Base-by-base conservation (phyloP, 2,329 filamentous ascomycete species). In the Didymella pinodella region DNA sequence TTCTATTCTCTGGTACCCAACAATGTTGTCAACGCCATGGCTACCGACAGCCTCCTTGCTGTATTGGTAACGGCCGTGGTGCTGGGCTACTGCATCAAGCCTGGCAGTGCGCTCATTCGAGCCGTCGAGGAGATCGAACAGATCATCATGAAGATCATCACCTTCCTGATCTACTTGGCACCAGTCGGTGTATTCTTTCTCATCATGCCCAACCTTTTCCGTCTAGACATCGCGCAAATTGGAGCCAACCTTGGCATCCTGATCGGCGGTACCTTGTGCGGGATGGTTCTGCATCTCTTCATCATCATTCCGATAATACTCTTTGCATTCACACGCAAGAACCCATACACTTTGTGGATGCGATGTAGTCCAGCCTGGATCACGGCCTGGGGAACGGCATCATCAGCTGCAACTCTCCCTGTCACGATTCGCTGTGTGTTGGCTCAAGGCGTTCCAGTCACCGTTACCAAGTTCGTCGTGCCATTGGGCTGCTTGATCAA, bases 151-250 rank as follows among this genome's bases (percentile, higher is more conserved):
- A 74, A 72, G 31, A 70, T 83, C 63, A 83, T 84, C 61, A 80
- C 75, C 1, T 80, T 79, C 46, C 73, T 85, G 31, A 84, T 85
- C 71, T 74, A 81, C 56, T 58, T 80, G 6, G 82, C 83, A 0
- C 83, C 83, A 1, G 74, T 83, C 29, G 83, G 83, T 64, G 82
- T 85, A 52, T 85, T 85, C 71, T 84, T 82, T 71, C 72, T 84
- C 36, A 84, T 85, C 62, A 68, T 85, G 58, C 76, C 82, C 40
- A 85, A 85, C 64, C 68, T 85, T 41, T 79, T 84, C 72, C 79
- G 74, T 40, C 79, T 85, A 25, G 72, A 84, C 59, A 79, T 85
- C 41, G 73, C 65, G 4, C 73, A 80, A 8, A 83, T 84, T 38
- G 83, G 82, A 16, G 59, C 70, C 32, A 85, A 84, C 61, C 69